A percentile compares a stretch with the other conserved stretches of the same genome.
These are phyloP conservation scores for Candida rishiriensis DNA, from an alignment of 805 yeast genomes.

Conservation along the genomic window DNA sequence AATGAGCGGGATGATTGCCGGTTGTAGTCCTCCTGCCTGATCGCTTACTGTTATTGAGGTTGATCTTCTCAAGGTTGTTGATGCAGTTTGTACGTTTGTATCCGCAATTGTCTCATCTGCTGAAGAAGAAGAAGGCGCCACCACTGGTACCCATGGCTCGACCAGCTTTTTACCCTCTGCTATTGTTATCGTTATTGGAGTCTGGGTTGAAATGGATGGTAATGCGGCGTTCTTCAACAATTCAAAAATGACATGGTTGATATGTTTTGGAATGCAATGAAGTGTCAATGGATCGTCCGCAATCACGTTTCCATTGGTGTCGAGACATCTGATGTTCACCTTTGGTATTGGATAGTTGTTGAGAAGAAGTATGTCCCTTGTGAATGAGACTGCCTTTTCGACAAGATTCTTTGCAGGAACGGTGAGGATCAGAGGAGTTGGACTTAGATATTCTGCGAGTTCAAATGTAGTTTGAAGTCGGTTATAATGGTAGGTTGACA, in stretches of 20 bases:
- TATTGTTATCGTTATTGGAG: slow-evolving; percentile 16
- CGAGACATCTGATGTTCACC: slow-evolving; percentile 7
- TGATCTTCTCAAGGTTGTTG: background rate
- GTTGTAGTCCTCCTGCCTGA: slow-evolving; percentile 28
- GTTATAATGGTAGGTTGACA: slow-evolving; percentile 20
- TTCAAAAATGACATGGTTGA: slow-evolving; percentile 29
- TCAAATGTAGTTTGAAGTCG: slow-evolving; percentile 24
- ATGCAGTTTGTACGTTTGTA: slow-evolving; percentile 1
- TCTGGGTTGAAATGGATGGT: slow-evolving; percentile 21
- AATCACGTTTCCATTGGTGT: background rate
- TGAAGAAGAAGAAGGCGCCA: too few relatives aligned
- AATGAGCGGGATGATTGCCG: slow-evolving; percentile 16
- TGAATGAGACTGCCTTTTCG: slow-evolving; percentile 16
- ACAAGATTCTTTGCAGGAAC: slow-evolving; percentile 11
- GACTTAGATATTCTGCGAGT: slow-evolving; percentile 19
- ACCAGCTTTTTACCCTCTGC: background rate
- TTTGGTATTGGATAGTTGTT: slow-evolving; percentile 30
- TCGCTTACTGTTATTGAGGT: slow-evolving; percentile 22
- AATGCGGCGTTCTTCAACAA: slow-evolving; percentile 27
- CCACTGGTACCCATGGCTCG: too few relatives aligned
- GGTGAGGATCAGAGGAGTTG: slow-evolving; percentile 11
- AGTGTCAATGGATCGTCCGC: background rate
- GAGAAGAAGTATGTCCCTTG: slow-evolving; percentile 19
- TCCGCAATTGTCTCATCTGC: background rate
- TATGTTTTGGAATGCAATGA: slow-evolving; percentile 25